phyloP scores from a whole-genome alignment of 768 basidiomycete genomes.

The Mycena vitilis region DNA sequence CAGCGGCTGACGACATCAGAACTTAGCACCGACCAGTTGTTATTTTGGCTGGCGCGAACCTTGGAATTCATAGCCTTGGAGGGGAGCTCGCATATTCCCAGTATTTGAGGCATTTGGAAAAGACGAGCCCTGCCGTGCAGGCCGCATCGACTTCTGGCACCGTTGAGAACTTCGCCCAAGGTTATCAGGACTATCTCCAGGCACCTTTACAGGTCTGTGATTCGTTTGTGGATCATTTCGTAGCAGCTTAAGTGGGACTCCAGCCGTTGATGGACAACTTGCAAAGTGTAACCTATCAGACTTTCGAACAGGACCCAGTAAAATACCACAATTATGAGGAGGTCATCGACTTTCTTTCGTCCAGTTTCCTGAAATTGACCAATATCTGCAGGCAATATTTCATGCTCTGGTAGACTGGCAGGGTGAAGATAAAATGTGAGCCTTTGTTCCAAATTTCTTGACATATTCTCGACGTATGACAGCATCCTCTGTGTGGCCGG shows the following conservation, averaged over 20 bases:
- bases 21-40: conserved; percentile 85
- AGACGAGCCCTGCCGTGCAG: conserved; percentile 74
- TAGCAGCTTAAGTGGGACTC: conserved; percentile 31
- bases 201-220: conserved; percentile 86
- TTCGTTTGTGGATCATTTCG: conserved; percentile 14
- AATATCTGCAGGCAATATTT: conserved; percentile 74
- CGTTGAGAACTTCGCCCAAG: conserved; percentile 90
- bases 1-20: conserved; percentile 37
- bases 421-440: conserved; percentile 71
- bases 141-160: conserved; percentile 76
- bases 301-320: conserved; percentile 97
- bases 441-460: conserved; percentile 31
- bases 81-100: conserved; percentile 91
- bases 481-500: conserved; percentile 94
- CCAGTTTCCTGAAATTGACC: conserved; percentile 17
- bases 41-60: conserved; percentile 78
- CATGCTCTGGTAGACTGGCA: conserved; percentile 82
- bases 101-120: conserved; percentile 87
- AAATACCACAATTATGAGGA: conserved; percentile 97
- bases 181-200: conserved; percentile 96
- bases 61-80: conserved; percentile 78
- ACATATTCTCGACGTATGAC: conserved; percentile 21
- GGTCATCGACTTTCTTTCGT: conserved; percentile 52
- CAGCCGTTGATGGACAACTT: conserved; percentile 98
- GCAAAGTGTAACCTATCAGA: conserved; percentile 95